Evolutionary conservation across 345 rosid genomes (phyloP), one percentile per base, ranked within the genome.

Genomic region (Eucalyptus marginata): DNA sequence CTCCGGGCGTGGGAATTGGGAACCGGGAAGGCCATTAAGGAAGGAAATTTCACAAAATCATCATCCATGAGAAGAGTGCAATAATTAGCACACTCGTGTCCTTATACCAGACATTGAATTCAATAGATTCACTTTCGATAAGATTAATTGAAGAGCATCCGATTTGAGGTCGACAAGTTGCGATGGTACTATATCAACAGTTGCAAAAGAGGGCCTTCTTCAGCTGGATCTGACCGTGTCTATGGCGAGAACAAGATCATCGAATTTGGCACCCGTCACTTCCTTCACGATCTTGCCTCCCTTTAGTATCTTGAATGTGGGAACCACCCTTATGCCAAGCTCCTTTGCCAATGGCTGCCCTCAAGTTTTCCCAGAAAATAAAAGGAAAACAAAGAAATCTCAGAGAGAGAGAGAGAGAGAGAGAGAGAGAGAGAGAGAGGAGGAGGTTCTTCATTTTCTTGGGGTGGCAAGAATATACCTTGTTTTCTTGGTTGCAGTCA

Each of bases 401-500:
- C 10, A 64, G 36, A 64, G 36, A 64, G 76, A 64, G 36, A 62
- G 44, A 36, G 81, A 71, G 81, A 71, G 46, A 71, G 81, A 71
- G 44, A 68, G 24, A 68, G 80, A 31, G 43, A 68, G 71, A 62
- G 80, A n/a, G n/a, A n/a, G n/a, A n/a, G n/a, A n/a, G n/a, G n/a
- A 27, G 15, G 68, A 62, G 33, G 31, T 76, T 44, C 83, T 76
- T 76, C 29, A 40, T 76, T 44, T 33, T 68, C 29, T 49, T 13
- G 15, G 87, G 64, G 59, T 50, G 22, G 44, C 52, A 59, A 46
- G 17, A 1, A 84, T 80, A 31, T 43, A 96, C 99, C 97, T 90
- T 96, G 95, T 96, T 97, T 6, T 95, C 97, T 93, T 95, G 94
- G 94, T 96, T 96, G 94, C 99, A 97, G 88, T 96, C 99, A 59